Evolutionary conservation across 2,329 filamentous ascomycete genomes (phyloP), one percentile per base, ranked within the genome.

Genomic region (Aphanoascus verrucosus): DNA sequence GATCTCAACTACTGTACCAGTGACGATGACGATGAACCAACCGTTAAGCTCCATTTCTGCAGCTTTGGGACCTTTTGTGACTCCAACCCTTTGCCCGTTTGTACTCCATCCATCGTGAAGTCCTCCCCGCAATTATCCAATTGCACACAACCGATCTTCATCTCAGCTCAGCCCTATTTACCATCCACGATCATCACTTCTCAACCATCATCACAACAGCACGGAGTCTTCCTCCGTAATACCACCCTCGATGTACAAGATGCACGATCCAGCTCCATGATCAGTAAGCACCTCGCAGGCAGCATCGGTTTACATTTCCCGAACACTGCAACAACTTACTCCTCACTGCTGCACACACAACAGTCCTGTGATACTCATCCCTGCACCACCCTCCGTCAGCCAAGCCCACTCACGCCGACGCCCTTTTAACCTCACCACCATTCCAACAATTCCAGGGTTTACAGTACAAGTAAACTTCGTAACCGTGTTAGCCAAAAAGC

Each of bases 371-470:
- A n/a, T 17, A 23, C 14, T 43, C 5, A 17, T 19, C 9, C 32
- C n/a, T n/a, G 15, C 23, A 9, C 31, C 11, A 38, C 46, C 46
- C 19, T 49, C 23, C 47, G 47, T 49, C 15, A 49, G 47, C 47
- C 47, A 49, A 49, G 47, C 37, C 34, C 14, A 11, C 11, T 8
- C 42, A 28, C 17, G 17, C 42, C 5, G 42, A 9, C 17, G 17
- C 5, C 2, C 20, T 20, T 35, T 32, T 4, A 37, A 48, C 17
- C 2, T 14, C 7, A 9, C 28, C 7, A 15, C 17, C 19, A n/a
- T 42, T 48, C 51, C 51, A 53, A 53, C 51, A 47, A 47, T 48
- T 53, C 34, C 51, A 53, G 43, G 51, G 43, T 34, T 42, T 31
- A n/a, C n/a, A n/a, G n/a, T n/a, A n/a, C n/a, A n/a, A n/a, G n/a